Percentiles rank a stretch among this genome's conserved stretches.
Evolutionary conservation across 2,329 filamentous ascomycete species (phyloP).

Genomic region (Cordyceps sp.): DNA sequence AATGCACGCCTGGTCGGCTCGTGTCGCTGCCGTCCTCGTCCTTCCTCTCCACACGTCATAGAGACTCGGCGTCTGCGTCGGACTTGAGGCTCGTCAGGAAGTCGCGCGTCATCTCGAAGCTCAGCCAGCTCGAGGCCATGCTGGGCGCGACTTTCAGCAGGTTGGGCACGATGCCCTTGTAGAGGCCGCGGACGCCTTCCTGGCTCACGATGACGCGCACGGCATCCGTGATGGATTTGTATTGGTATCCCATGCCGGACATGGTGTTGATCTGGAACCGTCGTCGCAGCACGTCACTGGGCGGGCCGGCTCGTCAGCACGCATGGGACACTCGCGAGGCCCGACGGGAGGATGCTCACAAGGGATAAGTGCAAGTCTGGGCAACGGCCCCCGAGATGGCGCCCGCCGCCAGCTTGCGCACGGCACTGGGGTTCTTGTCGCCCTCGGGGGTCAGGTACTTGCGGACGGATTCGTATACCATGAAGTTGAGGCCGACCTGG

Average conservation of each 20-base stretch:
- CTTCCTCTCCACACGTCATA: slow-evolving; percentile 10
- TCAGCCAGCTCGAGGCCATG: slow-evolving; percentile 97
- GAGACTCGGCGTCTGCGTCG: slow-evolving; percentile 13
- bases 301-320: slow-evolving; percentile 6
- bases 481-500: slow-evolving; percentile 90
- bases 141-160: slow-evolving; percentile 93
- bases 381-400: slow-evolving; percentile 92
- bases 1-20: neutral
- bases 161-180: slow-evolving; percentile 93
- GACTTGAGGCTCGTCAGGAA: slow-evolving; percentile 52
- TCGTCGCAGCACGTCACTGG: slow-evolving; percentile 74
- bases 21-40: neutral
- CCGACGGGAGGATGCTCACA: slow-evolving; percentile 42
- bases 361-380: slow-evolving; percentile 95
- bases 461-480: slow-evolving; percentile 87
- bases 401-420: slow-evolving; percentile 73
- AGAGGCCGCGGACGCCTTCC: slow-evolving; percentile 73
- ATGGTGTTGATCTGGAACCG: slow-evolving; percentile 99
- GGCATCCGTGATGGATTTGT: slow-evolving; percentile 74
- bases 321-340: neutral
- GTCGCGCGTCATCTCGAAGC: slow-evolving; percentile 87
- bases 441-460: slow-evolving; percentile 76
- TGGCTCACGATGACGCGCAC: slow-evolving; percentile 64
- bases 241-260: slow-evolving; percentile 94
- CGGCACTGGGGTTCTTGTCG: slow-evolving; percentile 61